Conservation (phyloP, 768 basidiomycete species). For the Mycena leptocephala region DNA sequence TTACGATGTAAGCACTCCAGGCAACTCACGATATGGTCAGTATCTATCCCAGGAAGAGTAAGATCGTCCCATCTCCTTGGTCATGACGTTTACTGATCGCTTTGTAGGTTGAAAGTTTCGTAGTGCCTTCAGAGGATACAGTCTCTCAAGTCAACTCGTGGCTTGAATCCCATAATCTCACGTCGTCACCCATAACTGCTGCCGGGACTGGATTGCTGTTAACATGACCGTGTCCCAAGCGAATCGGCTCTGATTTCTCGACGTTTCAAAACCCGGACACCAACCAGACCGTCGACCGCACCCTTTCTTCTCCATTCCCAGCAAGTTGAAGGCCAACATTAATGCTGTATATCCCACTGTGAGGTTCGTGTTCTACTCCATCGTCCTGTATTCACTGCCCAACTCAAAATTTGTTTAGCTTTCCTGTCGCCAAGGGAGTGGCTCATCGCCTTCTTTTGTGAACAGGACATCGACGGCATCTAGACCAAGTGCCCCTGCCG, state of each 20-base stretch:
- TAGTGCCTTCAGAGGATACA: not conserved
- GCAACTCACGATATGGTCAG: constrained; percentile 11
- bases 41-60: constrained; percentile 13
- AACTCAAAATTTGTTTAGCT: not conserved
- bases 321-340: not conserved
- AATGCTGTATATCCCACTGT: not conserved
- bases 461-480: not conserved
- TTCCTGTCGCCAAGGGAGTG: not conserved
- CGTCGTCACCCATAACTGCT: not conserved
- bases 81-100: too few relatives aligned
- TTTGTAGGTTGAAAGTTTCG: not conserved
- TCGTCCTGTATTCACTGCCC: not conserved
- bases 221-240: not conserved
- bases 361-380: not conserved
- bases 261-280: not conserved
- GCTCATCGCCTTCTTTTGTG: not conserved
- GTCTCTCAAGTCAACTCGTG: not conserved
- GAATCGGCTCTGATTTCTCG: not conserved
- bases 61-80: not conserved
- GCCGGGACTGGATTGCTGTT: not conserved
- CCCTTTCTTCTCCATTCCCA: not conserved
- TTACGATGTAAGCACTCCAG: constrained; percentile 6
- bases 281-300: not conserved
- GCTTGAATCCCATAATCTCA: not conserved
- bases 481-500: not conserved